phyloP scores from a whole-genome alignment of 495 filamentous ascomycete genomes.

The Hyaloscypha bicolor region DNA sequence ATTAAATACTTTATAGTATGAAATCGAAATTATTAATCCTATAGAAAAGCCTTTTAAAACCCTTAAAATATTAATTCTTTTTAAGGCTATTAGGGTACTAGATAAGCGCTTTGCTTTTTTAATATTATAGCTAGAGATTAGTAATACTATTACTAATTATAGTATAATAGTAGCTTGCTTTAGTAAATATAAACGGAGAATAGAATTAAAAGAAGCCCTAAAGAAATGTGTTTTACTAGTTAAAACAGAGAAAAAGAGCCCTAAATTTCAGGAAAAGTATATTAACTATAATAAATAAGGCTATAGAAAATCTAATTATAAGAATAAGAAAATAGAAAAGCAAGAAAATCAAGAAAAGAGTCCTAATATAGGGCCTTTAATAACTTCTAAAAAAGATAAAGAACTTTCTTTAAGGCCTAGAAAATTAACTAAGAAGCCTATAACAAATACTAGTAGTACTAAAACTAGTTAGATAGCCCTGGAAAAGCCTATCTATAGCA shows the following conservation, averaged over 20 bases:
- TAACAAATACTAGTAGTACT: no score
- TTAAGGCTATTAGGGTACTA: conserved; percentile 5
- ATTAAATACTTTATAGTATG: conserved; percentile 5
- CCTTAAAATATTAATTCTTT: conserved; percentile 3
- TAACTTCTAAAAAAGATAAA: no score
- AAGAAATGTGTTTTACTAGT: background rate
- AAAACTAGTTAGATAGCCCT: no score
- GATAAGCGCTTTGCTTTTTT: background rate
- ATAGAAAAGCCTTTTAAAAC: conserved; percentile 3
- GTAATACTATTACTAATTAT: background rate
- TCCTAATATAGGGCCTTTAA: no score
- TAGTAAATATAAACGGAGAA: background rate
- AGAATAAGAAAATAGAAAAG: no score
- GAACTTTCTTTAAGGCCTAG: no score
- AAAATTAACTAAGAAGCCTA: no score
- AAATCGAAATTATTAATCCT: conserved; percentile 7
- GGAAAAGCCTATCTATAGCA: no score
- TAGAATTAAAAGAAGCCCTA: conserved; percentile 1
- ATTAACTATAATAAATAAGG: background rate
- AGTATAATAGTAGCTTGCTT: background rate
- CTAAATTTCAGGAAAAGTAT: conserved; percentile 1
- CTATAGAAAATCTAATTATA: no score
- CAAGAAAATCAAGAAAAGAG: no score
- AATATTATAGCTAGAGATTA: conserved; percentile 7
- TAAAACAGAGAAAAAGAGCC: no score